Evolutionary conservation across 2,329 filamentous ascomycete species (phyloP), one percentile per base, ranked within the genome.

Genomic region (Aspergillus arachidicola): DNA sequence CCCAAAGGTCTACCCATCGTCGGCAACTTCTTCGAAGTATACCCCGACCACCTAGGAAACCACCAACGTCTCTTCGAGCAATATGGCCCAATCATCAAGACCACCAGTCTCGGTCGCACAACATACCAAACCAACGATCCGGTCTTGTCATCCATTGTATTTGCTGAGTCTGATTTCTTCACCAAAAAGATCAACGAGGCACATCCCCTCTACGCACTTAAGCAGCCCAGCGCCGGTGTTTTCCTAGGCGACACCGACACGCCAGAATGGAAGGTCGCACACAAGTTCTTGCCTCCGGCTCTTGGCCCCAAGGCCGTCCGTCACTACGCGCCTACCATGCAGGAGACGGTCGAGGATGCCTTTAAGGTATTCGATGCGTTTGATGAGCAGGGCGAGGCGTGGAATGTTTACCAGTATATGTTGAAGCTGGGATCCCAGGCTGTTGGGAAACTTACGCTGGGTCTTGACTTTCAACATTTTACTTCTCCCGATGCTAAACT

Each of bases 261-360:
- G 0, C 68, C 69, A 0, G 68, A 72, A 59, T 78, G 74, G 73
- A 76, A 70, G 48, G 60, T 81, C 0, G 82, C 83, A 0, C 87
- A 89, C 78, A 89, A 89, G 71, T 89, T 88, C 72, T 67, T 89
- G 1, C 85, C 87, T 0, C 86, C 87, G 0, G 83, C 85, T 0
- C 76, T 89, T 11, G 82, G 82, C 0, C 86, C 86, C 30, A 87
- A 86, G 69, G 87, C 87, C 0, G 85, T 89, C 6, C 79, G 84
- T 0, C 87, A 89, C 66, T 89, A 89, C 64, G 81, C 85, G 0
- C 85, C 86, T 0, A 82, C 80, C 0, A 89, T 89, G 85, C 85
- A 88, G 64, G 72, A 79, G 55, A 83, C 82, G 0, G 79, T 86
- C 2, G 81, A 86, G 65, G 76, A 82, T n/a, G 73, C 84, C 0